phyloP scores from a whole-genome alignment of 1,139 yeast species.

The Suhomyces anneliseae region DNA sequence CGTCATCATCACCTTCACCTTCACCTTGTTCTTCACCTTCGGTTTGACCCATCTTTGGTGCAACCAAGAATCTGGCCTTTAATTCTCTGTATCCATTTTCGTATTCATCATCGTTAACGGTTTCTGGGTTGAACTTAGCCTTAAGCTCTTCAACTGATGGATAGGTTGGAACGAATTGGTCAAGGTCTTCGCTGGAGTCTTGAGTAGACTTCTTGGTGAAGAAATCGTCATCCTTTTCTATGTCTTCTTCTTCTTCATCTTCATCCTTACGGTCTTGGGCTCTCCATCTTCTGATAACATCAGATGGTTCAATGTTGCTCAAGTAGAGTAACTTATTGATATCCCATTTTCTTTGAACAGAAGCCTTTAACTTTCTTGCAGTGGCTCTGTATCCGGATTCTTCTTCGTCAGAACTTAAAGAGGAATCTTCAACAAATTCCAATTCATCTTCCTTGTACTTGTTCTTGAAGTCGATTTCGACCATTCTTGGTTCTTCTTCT shows the following conservation, averaged over 20 bases:
- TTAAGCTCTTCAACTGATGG: conserved; percentile 52
- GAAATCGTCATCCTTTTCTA: conserved; percentile 44
- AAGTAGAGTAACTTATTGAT: conserved; percentile 77
- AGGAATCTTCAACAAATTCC: conserved; percentile 50
- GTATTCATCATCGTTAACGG: conserved; percentile 37
- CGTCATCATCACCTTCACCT: conserved; percentile 46
- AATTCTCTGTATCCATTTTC: conserved; percentile 49
- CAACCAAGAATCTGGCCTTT: conserved; percentile 62
- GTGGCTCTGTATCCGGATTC: conserved; percentile 37
- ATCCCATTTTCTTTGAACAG: conserved; percentile 64
- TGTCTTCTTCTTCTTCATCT: conserved; percentile 51
- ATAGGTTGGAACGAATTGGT: conserved; percentile 35
- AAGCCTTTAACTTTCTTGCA: conserved; percentile 45
- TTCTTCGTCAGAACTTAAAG: conserved; percentile 45
- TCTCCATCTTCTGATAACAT: conserved; percentile 76
- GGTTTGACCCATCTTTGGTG: conserved; percentile 54
- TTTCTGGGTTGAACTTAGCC: conserved; percentile 50
- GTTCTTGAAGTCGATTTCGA: conserved; percentile 49
- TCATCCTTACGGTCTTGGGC: conserved; percentile 51
- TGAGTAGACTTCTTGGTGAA: conserved; percentile 52
- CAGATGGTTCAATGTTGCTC: conserved; percentile 72
- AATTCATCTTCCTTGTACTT: conserved; percentile 48
- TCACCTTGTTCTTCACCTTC: conserved; percentile 38
- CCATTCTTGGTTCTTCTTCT: conserved; percentile 40
- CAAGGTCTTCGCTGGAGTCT: conserved; percentile 31